Conservation (phyloP, 176 grass and related monocot species). For the Rhipidocladum racemiflorum region DNA sequence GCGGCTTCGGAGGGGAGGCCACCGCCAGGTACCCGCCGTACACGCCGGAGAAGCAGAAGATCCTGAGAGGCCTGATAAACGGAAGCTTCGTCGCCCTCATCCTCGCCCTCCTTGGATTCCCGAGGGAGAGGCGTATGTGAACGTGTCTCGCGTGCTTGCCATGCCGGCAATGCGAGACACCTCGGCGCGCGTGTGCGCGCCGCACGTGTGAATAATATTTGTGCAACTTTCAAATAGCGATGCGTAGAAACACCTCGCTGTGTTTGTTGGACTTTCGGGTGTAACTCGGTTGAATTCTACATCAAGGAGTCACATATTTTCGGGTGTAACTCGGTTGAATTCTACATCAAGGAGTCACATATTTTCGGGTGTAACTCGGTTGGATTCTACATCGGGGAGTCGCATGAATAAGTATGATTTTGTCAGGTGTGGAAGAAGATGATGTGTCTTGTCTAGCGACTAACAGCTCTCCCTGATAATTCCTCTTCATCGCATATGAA, state of each 20-base stretch:
- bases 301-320: too few relatives aligned
- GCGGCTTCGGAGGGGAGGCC: constrained; percentile 51
- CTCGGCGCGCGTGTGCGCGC: background rate
- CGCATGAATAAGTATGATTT: background rate
- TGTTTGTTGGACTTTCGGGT: background rate
- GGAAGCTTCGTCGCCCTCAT: constrained; percentile 74
- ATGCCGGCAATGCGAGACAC: background rate
- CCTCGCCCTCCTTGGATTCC: constrained; percentile 55
- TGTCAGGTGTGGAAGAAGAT: background rate
- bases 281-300: background rate
- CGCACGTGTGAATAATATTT: background rate
- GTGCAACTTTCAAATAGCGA: too few relatives aligned
- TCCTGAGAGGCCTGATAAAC: constrained; percentile 63
- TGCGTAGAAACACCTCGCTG: too few relatives aligned
- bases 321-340: background rate
- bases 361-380: background rate
- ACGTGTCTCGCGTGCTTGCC: background rate
- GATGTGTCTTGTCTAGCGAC: background rate
- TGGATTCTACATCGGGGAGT: background rate
- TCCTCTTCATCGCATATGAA: background rate
- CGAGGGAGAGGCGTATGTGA: constrained; percentile 32
- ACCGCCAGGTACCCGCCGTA: constrained; percentile 75
- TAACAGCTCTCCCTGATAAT: background rate
- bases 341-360: too few relatives aligned
- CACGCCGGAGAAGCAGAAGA: constrained; percentile 58